Base-by-base conservation (phyloP, 164 flowering plant species). In the Sextonia rubra region DNA sequence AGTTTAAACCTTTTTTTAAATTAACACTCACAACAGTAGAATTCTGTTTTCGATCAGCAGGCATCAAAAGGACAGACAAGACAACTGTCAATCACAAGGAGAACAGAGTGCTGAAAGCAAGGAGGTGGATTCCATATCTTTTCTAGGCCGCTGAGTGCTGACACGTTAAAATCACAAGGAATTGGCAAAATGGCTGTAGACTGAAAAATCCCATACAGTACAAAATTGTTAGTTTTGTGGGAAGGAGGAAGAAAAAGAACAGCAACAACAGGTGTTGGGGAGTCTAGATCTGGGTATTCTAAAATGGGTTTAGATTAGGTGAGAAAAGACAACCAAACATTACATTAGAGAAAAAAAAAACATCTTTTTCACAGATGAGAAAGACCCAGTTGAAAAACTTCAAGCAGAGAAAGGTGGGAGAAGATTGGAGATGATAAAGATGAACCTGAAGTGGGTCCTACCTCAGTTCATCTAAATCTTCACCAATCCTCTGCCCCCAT, bases 371-470 rank as follows among this genome's bases (percentile, higher is more conserved):
- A 2, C 9, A 24, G 64, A 24, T n/a, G 25, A 22, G 22, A 32
- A 60, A 9, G 32, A 55, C 20, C 3, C 24, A 55, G 67, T 32
- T 23, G 3, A 37, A n/a, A 37, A 29, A 26, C 14, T 26, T 47
- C 25, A 49, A 22, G 7, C 20, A 52, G 58, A 52, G 58, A 49
- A 22, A 48, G 29, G 26, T 37, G 26, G 26, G 9, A n/a, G n/a
- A 49, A 67, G 66, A 73, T 6, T 63, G 47, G 69, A 70, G 77
- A 71, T 76, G 71, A 71, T 68, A 66, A 71, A 58, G 75, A 67
- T 75, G 69, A 76, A 77, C 58, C 18, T 64, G 80, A 71, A 74
- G 79, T 78, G 81, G 79, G 79, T 68, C 75, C 77, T 60, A 27
- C 71, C 69, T 73, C 44, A 75, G 71, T 60, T 63, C 83, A 77